Evolutionary conservation across 202 grass and related monocot species (phyloP), one percentile per base, ranked within the genome.

Genomic region (Hordeum pubiflorum): DNA sequence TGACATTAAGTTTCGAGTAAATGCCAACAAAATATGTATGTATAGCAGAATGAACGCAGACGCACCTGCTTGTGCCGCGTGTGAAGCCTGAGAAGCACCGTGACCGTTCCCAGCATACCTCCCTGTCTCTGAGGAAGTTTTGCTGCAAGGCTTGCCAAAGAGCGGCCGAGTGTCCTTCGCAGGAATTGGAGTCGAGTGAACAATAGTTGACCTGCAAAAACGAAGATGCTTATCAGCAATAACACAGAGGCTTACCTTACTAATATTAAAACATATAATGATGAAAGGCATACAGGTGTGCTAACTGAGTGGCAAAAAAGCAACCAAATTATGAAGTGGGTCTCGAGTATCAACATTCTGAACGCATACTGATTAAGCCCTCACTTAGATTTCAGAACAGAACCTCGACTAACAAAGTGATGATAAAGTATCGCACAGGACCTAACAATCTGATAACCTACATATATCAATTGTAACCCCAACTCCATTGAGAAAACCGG

Each of bases 151-250:
- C 71, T 50, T 50, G 14, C 46, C 46, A 50, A 50, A 50, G 14
- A 50, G 46, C 4, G 46, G 46, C 14, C 46, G 46, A 17, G 46
- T 50, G 46, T 50, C 90, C 71, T 93, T 96, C 58, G 77, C 81
- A 71, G 90, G 88, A 36, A 98, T 84, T 58, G 92, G 88, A 88
- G 68, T 84, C 8, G 92, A 91, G 70, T 98, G 90, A 76, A 98
- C 88, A 73, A 93, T 48, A 38, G 95, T 98, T 21, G 95, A 93
- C 88, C 95, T 98, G 79, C 46, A 65, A 81, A 70, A 78, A 84
- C 40, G 48, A 76, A 48, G 15, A 9, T 17, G 37, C 27, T 83
- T 31, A 58, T 88, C 63, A 83, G 34, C 11, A 79, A 79, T 23
- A 2, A 15, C 10, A 3, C 44, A 58, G 17, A 58, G 17, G 3